A percentile compares a stretch with the other conserved stretches of the same genome.
Evolutionary conservation across 1,284 basidiomycete genomes (phyloP).

Genomic region (Sphagnurus paluster): DNA sequence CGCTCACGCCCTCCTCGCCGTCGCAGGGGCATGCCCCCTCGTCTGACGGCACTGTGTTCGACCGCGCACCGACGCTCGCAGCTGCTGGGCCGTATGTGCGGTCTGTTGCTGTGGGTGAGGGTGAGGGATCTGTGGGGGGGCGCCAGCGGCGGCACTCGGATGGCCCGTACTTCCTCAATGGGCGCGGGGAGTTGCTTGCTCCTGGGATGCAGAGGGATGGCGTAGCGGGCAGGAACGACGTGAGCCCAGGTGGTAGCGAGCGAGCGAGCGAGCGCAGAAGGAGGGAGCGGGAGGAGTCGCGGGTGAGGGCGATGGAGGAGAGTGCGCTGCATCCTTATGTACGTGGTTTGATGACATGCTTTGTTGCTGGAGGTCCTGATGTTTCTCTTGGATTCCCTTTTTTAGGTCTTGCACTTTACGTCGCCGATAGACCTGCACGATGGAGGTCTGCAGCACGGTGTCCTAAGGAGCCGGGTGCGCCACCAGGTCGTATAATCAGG

Average conservation of each 20-base stretch:
- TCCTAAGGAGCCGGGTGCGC: not conserved
- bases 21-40: constrained; percentile 19
- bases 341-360: constrained; percentile 1
- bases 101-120: not conserved
- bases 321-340: constrained; percentile 18
- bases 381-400: not conserved
- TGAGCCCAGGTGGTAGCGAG: not conserved
- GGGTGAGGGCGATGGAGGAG: constrained; percentile 7
- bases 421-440: constrained; percentile 4
- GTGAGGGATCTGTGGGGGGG: not conserved
- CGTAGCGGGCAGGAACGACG: not conserved
- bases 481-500: too few species aligned
- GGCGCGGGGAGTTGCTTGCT: constrained; percentile 3
- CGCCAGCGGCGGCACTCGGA: constrained; percentile 10
- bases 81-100: not conserved
- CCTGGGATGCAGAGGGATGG: not conserved
- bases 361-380: not conserved
- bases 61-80: constrained; percentile 11
- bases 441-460: not conserved
- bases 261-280: constrained; percentile 5
- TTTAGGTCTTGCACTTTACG: constrained; percentile 1
- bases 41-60: constrained; percentile 31
- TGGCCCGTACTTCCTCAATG: constrained; percentile 12
- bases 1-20: constrained; percentile 10
- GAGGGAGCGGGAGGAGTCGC: constrained; percentile 1